phyloP scores from a whole-genome alignment of 495 filamentous ascomycete genomes.

The Podospora australis region DNA sequence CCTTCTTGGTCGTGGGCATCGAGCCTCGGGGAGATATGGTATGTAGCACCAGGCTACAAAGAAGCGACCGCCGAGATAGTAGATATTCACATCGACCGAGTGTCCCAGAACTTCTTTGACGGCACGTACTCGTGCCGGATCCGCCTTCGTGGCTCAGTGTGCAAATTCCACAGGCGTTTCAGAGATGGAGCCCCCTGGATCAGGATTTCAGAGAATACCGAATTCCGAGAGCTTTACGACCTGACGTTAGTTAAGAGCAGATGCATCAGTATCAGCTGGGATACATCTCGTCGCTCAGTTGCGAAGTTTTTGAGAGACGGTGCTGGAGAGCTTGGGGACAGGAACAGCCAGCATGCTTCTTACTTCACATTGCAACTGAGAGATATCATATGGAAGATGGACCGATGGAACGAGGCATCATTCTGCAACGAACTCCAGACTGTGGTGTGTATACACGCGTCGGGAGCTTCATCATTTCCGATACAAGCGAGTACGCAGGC shows the following conservation, averaged over 20 bases:
- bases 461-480: background rate
- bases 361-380: background rate
- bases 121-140: background rate
- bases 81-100: background rate
- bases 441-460: background rate
- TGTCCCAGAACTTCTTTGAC: background rate
- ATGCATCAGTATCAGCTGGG: background rate
- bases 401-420: background rate
- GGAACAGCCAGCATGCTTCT: background rate
- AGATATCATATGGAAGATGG: background rate
- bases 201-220: background rate
- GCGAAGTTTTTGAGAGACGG: background rate
- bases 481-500: background rate
- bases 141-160: background rate
- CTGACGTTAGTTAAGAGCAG: background rate
- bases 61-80: background rate
- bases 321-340: background rate
- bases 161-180: background rate
- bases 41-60: background rate
- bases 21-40: background rate
- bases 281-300: background rate
- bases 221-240: background rate
- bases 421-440: background rate
- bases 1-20: conserved; percentile 1
- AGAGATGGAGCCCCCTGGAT: background rate